Percentiles rank a stretch among this genome's conserved stretches.
Conservation (phyloP, 2,329 filamentous ascomycete species). For the Botrytis paeoniae region DNA sequence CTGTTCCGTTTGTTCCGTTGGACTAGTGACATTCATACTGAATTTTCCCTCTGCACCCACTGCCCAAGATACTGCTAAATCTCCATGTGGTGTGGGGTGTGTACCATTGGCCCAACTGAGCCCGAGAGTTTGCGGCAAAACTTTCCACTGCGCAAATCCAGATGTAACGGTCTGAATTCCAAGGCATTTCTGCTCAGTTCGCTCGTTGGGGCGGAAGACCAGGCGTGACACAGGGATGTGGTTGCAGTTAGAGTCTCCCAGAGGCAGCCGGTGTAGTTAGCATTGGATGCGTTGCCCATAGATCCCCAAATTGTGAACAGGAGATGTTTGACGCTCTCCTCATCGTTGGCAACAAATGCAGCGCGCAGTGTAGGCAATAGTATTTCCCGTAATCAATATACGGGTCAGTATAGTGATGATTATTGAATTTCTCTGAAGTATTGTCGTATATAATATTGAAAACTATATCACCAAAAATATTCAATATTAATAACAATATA, state of each 20-base stretch:
- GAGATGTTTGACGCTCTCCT: not conserved
- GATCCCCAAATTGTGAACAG: not conserved
- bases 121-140: not conserved
- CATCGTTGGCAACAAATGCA: not conserved
- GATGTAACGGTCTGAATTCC: not conserved
- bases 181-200: not conserved
- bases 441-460: no score
- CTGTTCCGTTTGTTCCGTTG: not conserved
- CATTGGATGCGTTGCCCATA: not conserved
- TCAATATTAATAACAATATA: no score
- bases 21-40: not conserved
- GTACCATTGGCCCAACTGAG: not conserved
- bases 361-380: no score
- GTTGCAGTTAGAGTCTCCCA: not conserved
- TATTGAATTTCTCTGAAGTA: no score
- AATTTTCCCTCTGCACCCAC: not conserved
- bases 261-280: not conserved
- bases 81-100: not conserved
- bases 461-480: no score
- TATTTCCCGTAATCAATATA: no score
- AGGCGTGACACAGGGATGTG: not conserved
- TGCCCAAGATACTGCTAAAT: not conserved
- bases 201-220: not conserved
- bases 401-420: no score
- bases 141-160: not conserved